phyloP scores from a whole-genome alignment of 2,329 filamentous ascomycete genomes.

The Fusarium dlaminii region DNA sequence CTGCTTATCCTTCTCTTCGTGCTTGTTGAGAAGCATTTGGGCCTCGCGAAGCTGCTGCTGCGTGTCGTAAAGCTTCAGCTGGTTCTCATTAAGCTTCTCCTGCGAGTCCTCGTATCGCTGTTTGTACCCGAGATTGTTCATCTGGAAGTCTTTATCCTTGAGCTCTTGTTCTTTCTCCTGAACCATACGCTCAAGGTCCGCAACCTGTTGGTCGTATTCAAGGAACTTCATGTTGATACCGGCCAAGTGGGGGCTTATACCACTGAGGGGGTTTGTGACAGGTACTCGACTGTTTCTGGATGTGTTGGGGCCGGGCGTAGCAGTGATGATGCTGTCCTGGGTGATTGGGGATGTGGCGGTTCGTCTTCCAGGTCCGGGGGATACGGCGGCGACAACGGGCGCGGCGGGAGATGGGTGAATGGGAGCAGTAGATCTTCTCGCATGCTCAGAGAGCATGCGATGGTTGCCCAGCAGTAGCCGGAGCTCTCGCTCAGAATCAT shows the following conservation, averaged over 20 bases:
- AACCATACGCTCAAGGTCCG: neutral
- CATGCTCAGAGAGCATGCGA: neutral
- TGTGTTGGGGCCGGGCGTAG: neutral
- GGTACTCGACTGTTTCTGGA: neutral
- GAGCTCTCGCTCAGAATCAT: neutral
- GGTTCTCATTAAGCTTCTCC: no score
- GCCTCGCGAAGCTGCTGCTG: neutral
- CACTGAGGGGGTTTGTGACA: neutral
- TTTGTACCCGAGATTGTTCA: neutral
- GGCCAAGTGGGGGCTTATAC: accelerated
- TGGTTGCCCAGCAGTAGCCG: neutral
- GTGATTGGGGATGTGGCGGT: no score
- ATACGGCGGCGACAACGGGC: neutral
- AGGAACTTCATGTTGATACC: neutral
- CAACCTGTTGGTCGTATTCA: neutral
- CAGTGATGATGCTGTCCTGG: neutral
- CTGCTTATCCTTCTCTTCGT: neutral
- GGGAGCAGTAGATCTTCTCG: neutral
- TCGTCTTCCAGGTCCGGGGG: neutral
- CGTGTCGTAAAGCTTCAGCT: no score
- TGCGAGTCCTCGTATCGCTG: neutral
- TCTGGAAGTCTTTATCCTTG: neutral
- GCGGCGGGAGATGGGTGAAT: neutral
- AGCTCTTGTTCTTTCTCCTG: neutral
- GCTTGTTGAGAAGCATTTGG: accelerated